Evolutionary conservation across 768 basidiomycete species (phyloP).

Genomic region (Zangia roseola): DNA sequence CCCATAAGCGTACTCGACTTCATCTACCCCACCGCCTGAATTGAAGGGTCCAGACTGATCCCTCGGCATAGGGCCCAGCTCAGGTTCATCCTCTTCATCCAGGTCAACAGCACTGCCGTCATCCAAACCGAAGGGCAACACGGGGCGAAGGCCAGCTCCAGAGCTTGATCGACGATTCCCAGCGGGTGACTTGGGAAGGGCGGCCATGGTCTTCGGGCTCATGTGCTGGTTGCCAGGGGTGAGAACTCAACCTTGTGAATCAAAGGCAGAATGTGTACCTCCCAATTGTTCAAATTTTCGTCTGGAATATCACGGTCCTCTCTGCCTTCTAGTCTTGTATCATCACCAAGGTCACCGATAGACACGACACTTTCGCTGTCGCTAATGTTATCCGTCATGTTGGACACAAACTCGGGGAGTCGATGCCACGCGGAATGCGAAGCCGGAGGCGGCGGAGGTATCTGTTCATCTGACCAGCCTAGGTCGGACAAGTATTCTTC

Average conservation of each 20-base stretch:
- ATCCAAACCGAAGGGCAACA: conserved; percentile 74
- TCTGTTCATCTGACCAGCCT: conserved; percentile 64
- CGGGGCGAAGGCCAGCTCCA: conserved; percentile 80
- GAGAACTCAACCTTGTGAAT: background rate
- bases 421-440: conserved; percentile 74
- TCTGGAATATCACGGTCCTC: conserved; percentile 64
- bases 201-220: conserved; percentile 94
- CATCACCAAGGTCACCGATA: conserved; percentile 86
- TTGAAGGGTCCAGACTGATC: conserved; percentile 73
- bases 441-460: conserved; percentile 35
- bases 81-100: conserved; percentile 72
- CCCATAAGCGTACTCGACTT: conserved; percentile 89
- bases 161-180: conserved; percentile 80
- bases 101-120: conserved; percentile 68
- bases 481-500: conserved; percentile 93
- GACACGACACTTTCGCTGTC: conserved; percentile 92
- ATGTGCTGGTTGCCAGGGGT: conserved; percentile 61
- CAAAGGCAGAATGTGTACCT: conserved; percentile 52
- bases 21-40: conserved; percentile 81
- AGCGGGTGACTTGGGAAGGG: conserved; percentile 88
- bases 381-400: conserved; percentile 85
- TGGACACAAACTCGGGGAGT: conserved; percentile 74
- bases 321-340: conserved; percentile 62
- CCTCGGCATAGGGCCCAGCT: conserved; percentile 73
- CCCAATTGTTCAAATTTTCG: conserved; percentile 94